These are phyloP conservation scores for Akanthomyces muscarius DNA, from an alignment of 2,329 filamentous ascomycete species.

Conservation along the genomic window DNA sequence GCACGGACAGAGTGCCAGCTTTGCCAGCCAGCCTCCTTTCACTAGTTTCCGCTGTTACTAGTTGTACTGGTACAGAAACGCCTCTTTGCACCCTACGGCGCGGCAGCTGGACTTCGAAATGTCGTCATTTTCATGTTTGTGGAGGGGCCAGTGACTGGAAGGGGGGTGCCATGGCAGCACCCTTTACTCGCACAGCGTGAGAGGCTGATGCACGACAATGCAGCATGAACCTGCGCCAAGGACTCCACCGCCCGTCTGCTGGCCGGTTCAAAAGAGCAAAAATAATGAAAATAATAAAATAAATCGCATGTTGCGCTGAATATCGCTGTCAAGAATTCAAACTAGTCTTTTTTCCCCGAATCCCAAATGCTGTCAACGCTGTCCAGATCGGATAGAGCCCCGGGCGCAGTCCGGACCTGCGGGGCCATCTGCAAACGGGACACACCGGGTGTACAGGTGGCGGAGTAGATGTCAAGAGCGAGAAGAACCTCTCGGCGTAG, in stretches of 20 bases:
- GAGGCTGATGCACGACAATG: background rate
- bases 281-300: too few relatives aligned
- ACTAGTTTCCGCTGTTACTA: background rate
- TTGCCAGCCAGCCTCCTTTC: background rate
- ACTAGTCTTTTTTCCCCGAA: background rate
- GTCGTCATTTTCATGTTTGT: conserved; percentile 16
- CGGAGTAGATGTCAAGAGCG: background rate
- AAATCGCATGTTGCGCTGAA: too few relatives aligned
- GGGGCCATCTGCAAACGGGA: background rate
- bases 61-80: background rate
- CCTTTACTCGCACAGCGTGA: conserved; percentile 3
- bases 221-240: background rate
- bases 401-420: background rate
- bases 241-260: background rate
- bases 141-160: background rate
- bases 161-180: background rate
- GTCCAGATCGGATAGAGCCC: background rate
- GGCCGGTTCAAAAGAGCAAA: too few relatives aligned
- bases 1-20: background rate
- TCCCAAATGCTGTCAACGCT: background rate
- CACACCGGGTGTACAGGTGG: background rate
- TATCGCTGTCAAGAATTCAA: too few relatives aligned
- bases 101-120: background rate
- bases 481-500: background rate
- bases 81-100: conserved; percentile 1